Conservation (phyloP, 371 early-diverging fungal species). For the Rozella allomycis region DNA sequence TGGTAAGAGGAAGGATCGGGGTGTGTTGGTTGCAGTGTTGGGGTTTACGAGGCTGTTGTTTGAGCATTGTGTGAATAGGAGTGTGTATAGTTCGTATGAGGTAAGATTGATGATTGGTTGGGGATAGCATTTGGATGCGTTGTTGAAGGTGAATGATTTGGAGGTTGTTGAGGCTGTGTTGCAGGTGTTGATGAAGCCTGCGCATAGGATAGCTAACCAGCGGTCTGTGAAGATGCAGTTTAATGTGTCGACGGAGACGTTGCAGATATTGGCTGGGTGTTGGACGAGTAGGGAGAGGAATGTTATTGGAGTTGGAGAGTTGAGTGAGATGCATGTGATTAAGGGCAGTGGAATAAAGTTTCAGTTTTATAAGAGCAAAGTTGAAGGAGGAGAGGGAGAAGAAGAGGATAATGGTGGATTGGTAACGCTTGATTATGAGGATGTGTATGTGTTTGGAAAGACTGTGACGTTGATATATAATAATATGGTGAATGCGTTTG, state of each 20-base stretch:
- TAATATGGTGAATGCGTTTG: constrained; percentile 29
- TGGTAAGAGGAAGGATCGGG: constrained; percentile 29
- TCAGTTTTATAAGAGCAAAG: no score
- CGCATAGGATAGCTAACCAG: constrained; percentile 52
- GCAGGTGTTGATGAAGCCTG: constrained; percentile 49
- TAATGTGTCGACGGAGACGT: no score
- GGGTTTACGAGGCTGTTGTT: constrained; percentile 50
- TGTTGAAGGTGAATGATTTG: constrained; percentile 45
- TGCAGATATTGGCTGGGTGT: no score
- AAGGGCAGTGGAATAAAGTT: no score
- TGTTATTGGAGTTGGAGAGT: no score
- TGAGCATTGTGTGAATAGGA: constrained; percentile 84
- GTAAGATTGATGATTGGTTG: constrained; percentile 15
- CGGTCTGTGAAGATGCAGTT: no score
- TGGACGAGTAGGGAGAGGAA: constrained; percentile 18
- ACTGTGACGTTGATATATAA: no score
- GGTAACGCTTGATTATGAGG: no score
- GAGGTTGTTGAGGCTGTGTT: constrained; percentile 48
- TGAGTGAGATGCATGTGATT: no score
- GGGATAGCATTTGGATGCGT: constrained; percentile 38
- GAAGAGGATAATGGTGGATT: no score
- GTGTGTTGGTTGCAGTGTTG: constrained; percentile 43
- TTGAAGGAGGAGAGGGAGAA: no score
- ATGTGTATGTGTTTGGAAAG: no score
- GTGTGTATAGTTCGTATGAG: constrained; percentile 76